Conservation (phyloP, 345 rosid genomes). For the Turritis glabra region DNA sequence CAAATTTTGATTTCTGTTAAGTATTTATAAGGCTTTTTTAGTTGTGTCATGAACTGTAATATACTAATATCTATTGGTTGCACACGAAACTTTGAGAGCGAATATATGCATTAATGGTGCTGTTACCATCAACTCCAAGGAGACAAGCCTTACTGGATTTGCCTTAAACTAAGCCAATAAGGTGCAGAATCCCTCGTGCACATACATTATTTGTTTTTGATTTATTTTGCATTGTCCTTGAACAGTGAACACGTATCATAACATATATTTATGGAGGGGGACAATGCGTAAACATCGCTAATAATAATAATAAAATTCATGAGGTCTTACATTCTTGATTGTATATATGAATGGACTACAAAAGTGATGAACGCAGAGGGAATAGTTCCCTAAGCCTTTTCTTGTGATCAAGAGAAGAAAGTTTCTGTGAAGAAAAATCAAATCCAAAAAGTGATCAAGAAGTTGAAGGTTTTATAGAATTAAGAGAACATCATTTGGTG, state of each 20-base stretch:
- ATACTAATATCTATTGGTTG: slow-evolving; percentile 8
- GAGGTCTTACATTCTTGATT: not conserved
- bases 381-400: not conserved
- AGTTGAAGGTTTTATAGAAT: not conserved
- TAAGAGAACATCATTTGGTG: not conserved
- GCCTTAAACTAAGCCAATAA: slow-evolving; percentile 5
- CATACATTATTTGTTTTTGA: not conserved
- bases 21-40: not conserved
- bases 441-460: not conserved
- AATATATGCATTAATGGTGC: slow-evolving; percentile 33
- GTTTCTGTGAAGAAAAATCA: no score
- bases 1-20: slow-evolving; percentile 6
- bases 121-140: slow-evolving; percentile 3
- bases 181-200: not conserved
- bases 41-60: slow-evolving; percentile 23
- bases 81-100: slow-evolving; percentile 11
- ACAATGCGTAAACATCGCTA: not conserved
- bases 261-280: not conserved
- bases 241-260: not conserved
- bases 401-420: not conserved
- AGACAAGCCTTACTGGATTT: slow-evolving; percentile 25
- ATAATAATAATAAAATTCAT: not conserved
- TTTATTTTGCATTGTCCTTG: not conserved
- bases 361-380: no score
- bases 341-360: no score